Conservation (phyloP, 2,329 filamentous ascomycete species). For the Moelleriella libera region DNA sequence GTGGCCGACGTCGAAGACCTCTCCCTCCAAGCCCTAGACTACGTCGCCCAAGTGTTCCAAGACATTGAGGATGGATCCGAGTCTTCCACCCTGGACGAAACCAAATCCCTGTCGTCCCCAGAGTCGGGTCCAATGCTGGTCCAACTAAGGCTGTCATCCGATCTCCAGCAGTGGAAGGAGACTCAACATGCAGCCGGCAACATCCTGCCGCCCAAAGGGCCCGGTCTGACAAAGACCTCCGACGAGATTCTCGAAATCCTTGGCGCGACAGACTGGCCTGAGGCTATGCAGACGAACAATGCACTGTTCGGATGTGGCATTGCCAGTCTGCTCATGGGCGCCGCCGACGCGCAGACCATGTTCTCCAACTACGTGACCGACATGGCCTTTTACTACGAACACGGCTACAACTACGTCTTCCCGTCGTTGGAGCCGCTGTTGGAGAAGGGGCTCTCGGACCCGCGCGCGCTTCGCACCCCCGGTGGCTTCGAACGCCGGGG, state of each 20-base stretch:
- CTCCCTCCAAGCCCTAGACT: conserved; percentile 4
- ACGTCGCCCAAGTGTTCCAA: conserved; percentile 6
- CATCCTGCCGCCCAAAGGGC: conserved; percentile 8
- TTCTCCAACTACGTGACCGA: conserved; percentile 11
- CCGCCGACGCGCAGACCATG: conserved; percentile 7
- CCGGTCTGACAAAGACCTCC: conserved; percentile 5
- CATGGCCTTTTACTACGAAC: conserved; percentile 11
- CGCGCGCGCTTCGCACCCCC: conserved; percentile 5
- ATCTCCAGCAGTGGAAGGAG: conserved; percentile 8
- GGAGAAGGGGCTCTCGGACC: conserved; percentile 6
- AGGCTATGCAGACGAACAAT: conserved; percentile 7
- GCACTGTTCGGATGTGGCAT: conserved; percentile 9
- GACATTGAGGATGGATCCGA: conserved; percentile 2
- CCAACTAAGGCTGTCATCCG: conserved; percentile 6
- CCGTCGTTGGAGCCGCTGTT: conserved; percentile 7
- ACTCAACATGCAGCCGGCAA: conserved; percentile 7
- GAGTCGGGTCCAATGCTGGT: conserved; percentile 4
- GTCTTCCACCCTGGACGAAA: neutral
- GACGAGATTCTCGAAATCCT: conserved; percentile 4
- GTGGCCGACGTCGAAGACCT: conserved; percentile 5
- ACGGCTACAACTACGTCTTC: conserved; percentile 10
- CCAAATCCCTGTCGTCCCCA: neutral
- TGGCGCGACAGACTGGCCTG: conserved; percentile 6
- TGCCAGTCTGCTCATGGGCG: conserved; percentile 7
- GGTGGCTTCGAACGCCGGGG: conserved; percentile 7